A percentile compares a stretch with the other conserved stretches of the same genome.
phyloP scores from a whole-genome alignment of 2,329 filamentous ascomycete species.

The Alternaria gaisen region DNA sequence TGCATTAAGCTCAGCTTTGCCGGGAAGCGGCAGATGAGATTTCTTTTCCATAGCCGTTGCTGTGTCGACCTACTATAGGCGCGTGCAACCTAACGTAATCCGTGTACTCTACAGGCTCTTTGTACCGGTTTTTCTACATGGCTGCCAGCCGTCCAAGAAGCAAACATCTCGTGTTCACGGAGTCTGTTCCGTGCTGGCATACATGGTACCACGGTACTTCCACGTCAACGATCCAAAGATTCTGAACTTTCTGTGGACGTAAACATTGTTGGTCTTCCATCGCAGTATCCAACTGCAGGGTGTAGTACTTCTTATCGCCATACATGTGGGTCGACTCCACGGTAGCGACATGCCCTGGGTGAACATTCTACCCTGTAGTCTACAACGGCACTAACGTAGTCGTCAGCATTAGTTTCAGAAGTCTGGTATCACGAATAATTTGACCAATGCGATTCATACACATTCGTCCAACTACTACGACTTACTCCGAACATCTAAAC shows the following conservation, averaged over 20 bases:
- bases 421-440: background rate
- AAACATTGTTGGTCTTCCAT: background rate
- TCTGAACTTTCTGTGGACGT: background rate
- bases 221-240: background rate
- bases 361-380: background rate
- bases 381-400: background rate
- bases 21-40: constrained; percentile 1
- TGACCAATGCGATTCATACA: background rate
- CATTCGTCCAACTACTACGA: background rate
- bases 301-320: background rate
- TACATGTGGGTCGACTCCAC: background rate
- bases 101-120: background rate
- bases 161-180: background rate
- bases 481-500: constrained; percentile 20
- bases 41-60: constrained; percentile 13
- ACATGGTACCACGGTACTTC: background rate
- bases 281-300: background rate
- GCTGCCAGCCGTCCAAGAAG: background rate
- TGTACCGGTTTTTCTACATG: background rate
- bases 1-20: background rate
- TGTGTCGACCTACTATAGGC: constrained; percentile 11
- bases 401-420: background rate
- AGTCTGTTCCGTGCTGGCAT: background rate
- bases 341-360: background rate
- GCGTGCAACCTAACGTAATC: constrained; percentile 5